Conservation (phyloP, 768 basidiomycete genomes). For the Rhizopogon roseolus region DNA sequence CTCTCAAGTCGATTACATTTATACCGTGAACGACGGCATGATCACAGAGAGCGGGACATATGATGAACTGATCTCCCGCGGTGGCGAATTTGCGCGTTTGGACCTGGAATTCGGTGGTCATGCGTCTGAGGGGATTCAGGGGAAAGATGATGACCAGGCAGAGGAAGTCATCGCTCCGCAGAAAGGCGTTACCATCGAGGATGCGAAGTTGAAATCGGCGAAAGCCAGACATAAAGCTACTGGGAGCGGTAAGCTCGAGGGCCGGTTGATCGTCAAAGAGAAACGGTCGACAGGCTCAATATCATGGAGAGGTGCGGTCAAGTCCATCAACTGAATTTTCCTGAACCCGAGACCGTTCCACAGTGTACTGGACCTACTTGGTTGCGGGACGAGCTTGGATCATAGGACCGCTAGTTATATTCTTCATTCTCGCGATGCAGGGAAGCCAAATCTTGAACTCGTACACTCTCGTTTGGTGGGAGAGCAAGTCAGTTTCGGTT, state of each 20-base stretch:
- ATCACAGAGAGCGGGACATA: constrained; percentile 51
- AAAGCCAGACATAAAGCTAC: constrained; percentile 30
- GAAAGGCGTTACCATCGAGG: constrained; percentile 21
- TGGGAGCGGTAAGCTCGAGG: constrained; percentile 61
- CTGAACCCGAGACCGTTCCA: neutral
- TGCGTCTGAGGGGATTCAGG: constrained; percentile 28
- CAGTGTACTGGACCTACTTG: constrained; percentile 60
- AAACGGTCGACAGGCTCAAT: constrained; percentile 62
- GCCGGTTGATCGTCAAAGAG: constrained; percentile 63
- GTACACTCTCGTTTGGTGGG: constrained; percentile 73
- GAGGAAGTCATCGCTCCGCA: constrained; percentile 10
- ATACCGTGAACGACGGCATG: constrained; percentile 37
- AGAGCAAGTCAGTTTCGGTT: constrained; percentile 42
- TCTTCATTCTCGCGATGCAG: constrained; percentile 55
- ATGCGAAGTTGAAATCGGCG: constrained; percentile 34
- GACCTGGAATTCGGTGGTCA: constrained; percentile 58
- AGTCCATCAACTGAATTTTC: neutral
- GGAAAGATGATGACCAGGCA: constrained; percentile 25
- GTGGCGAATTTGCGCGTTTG: constrained; percentile 54
- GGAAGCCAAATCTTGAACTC: constrained; percentile 55
- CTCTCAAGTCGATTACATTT: constrained; percentile 46
- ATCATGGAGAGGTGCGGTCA: constrained; percentile 37
- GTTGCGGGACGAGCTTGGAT: constrained; percentile 47
- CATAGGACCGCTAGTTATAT: constrained; percentile 46
- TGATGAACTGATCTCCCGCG: constrained; percentile 39